Evolutionary conservation across 2,329 filamentous ascomycete species (phyloP), one percentile per base, ranked within the genome.

Genomic region (Periconia macrospinosa): DNA sequence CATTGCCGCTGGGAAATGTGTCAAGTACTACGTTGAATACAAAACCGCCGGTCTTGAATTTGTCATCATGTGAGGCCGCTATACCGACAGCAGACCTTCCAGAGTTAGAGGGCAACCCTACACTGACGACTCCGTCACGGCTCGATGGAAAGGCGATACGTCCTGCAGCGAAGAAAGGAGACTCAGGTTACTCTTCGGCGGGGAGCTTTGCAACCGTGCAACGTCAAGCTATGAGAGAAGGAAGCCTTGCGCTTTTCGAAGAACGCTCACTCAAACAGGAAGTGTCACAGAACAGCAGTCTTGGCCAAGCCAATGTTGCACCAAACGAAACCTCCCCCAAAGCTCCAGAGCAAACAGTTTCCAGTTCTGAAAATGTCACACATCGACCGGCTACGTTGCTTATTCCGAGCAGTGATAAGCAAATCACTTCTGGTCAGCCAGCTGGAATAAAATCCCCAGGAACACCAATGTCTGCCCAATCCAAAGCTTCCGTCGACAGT

Each of bases 111-210:
- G 17, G 17, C 5, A 47, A 18, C n/a, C 35, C 8, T 15, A 19
- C 23, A 8, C 23, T 27, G 8, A 30, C 17, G 7, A 40, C 35
- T 17, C 17, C 35, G 3, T 40, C 2, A 40, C n/a, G n/a, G 11
- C 45, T 27, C 20, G 27, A 17, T 13, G 30, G 15, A 33, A 9
- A 30, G 2, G 20, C 30, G 7, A 41, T 11, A 20, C 65, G 64
- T 35, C 69, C 68, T 15, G 54, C 56, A 27, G 65, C 70, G 30
- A 59, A 50, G 40, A 73, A 73, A 41, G 59, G 66, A 1, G 74
- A 76, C 50, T 76, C 73, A 10, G 74, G 74, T 1, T 76, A 76
- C 53, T 75, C 72, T 2, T 75, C 73, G 47, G 65, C 66, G n/a
- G 63, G 61, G n/a, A 74, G 71, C 57, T 55, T 68, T 35, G 58